Evolutionary conservation across 768 basidiomycete genomes (phyloP).

Genomic region (Kwoniella sp.): DNA sequence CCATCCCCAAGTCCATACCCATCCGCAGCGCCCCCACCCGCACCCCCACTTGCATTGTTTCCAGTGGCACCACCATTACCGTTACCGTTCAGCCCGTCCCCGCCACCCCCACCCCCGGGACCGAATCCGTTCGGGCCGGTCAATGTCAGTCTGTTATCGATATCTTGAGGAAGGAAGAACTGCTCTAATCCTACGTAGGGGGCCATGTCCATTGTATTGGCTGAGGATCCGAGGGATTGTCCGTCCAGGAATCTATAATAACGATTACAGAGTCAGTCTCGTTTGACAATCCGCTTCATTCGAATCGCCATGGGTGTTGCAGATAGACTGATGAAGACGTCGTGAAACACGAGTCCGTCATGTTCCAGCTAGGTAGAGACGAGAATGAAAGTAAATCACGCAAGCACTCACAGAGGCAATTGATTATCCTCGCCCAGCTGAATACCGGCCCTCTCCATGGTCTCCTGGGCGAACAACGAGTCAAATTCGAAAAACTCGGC

Average conservation of each 20-base stretch:
- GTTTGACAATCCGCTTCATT: not conserved
- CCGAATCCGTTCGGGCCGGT: slow-evolving; percentile 20
- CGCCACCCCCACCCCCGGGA: too few relatives aligned
- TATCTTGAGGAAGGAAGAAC: slow-evolving; percentile 55
- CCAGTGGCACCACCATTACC: too few relatives aligned
- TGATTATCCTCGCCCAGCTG: slow-evolving; percentile 45
- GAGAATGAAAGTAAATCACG: not conserved
- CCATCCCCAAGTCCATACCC: too few relatives aligned
- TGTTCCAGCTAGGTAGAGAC: too few relatives aligned
- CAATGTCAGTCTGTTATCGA: slow-evolving; percentile 43
- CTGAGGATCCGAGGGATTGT: slow-evolving; percentile 46
- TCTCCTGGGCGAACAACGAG: slow-evolving; percentile 50
- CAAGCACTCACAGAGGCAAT: slow-evolving; percentile 49
- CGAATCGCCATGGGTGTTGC: not conserved
- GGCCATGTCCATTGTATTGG: slow-evolving; percentile 37
- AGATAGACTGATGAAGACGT: too few relatives aligned
- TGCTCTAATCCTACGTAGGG: slow-evolving; percentile 50
- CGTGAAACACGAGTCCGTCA: too few relatives aligned
- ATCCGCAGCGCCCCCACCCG: too few relatives aligned
- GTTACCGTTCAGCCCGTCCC: too few relatives aligned
- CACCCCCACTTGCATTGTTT: too few relatives aligned
- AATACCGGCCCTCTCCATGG: slow-evolving; percentile 49
- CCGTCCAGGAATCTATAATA: slow-evolving; percentile 52
- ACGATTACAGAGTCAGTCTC: not conserved
- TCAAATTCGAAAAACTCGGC: slow-evolving; percentile 53